These are phyloP conservation scores for Hypoxylon fuscum DNA, from an alignment of 495 filamentous ascomycete genomes.

Conservation along the genomic window DNA sequence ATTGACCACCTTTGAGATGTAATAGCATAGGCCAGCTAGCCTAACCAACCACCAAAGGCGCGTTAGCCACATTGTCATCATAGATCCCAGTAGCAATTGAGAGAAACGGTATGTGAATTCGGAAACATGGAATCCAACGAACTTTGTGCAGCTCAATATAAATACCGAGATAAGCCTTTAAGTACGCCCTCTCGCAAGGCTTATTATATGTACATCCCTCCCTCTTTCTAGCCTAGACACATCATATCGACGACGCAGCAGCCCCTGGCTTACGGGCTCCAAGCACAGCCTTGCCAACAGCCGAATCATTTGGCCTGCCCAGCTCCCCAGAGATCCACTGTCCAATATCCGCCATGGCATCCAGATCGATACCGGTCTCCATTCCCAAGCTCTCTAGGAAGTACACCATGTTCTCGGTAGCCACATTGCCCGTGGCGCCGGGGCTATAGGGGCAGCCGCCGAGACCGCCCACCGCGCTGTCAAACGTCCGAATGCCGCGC, in stretches of 20 bases:
- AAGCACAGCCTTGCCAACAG: constrained; percentile 80
- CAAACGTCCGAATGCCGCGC: constrained; percentile 88
- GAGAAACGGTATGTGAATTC: too few relatives aligned
- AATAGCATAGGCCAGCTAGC: too few relatives aligned
- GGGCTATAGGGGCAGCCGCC: constrained; percentile 95
- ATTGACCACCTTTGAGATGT: too few relatives aligned
- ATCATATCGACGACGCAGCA: constrained; percentile 6
- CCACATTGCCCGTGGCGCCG: constrained; percentile 93
- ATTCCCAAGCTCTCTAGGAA: constrained; percentile 87
- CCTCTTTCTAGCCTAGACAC: not conserved
- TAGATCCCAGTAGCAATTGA: too few relatives aligned
- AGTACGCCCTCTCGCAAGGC: not conserved
- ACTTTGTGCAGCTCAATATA: too few relatives aligned
- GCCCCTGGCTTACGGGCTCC: constrained; percentile 55
- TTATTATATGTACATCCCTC: not conserved
- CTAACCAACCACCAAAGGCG: too few relatives aligned
- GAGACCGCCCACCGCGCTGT: constrained; percentile 87
- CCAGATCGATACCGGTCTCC: constrained; percentile 87
- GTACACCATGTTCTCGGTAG: constrained; percentile 93
- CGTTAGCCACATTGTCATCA: too few relatives aligned
- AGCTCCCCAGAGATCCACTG: constrained; percentile 89
- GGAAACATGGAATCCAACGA: too few relatives aligned
- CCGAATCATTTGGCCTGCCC: constrained; percentile 76
- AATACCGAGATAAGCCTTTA: too few relatives aligned
- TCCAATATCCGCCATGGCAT: constrained; percentile 81